Evolutionary conservation across 148 eudicot species (phyloP), one percentile per base, ranked within the genome.

Genomic region (Rhododendron vialii): DNA sequence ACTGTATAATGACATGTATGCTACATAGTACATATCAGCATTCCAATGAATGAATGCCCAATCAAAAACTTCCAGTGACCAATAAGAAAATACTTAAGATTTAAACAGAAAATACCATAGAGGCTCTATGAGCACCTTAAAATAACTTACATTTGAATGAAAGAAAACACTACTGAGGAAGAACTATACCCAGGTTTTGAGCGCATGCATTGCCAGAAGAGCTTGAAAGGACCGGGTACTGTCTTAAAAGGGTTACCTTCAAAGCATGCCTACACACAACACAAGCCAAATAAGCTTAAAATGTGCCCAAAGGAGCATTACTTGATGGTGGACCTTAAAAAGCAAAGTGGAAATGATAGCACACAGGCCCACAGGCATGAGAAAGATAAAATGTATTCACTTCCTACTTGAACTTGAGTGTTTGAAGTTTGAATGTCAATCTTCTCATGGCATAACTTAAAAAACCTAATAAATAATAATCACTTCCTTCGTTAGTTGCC

Each of bases 241-340:
- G 98, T 96, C 88, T 96, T 96, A 83, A 96, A 94, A 30, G 99
- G 99, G 90, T 94, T 95, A 14, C 98, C 96, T 88, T 96, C 98
- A 83, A 96, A 96, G 88, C 98, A 95, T 83, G 98, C 98, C 98
- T 96, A 81, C 89, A 14, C 43, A 73, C 41, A 35, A 73, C 18
- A 73, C 18, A 4, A 73, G 77, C 77, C 77, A 73, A 73, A 73
- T 73, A 67, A 67, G 33, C 73, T 11, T 67, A 67, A 67, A 61
- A n/a, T n/a, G 73, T 3, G 1, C 35, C 35, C 1, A 26, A 26
- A 67, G 73, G 73, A n/a, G 73, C 14, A 10, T 10, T n/a, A 1
- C 30, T 35, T 35, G 36, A 35, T 1, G 0, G 36, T 35, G 36
- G 36, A 35, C 36, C 36, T 35, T 35, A 35, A 35, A 35, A 35